Percentiles rank a stretch among this genome's conserved stretches.
Evolutionary conservation across 768 basidiomycete species (phyloP).

Genomic region (Myochromella boudieri): DNA sequence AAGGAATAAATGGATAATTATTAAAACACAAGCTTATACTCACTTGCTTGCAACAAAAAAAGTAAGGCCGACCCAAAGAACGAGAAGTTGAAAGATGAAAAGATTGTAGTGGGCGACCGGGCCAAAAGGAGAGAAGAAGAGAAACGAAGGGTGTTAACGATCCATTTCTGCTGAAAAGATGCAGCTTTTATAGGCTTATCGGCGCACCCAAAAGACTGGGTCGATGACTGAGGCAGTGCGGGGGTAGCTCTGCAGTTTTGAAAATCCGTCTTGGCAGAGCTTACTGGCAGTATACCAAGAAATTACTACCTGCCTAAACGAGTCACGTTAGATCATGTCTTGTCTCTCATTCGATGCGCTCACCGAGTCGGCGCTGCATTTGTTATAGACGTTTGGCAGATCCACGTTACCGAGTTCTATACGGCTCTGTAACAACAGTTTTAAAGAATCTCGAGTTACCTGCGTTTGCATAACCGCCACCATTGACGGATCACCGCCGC

Average conservation of each 20-base stretch:
- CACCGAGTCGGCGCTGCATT: constrained; percentile 2
- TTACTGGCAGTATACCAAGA: constrained; percentile 8
- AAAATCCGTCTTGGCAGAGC: not conserved
- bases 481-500: too few species aligned
- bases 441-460: too few species aligned
- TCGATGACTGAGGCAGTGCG: too few species aligned
- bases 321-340: not conserved
- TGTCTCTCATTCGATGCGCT: constrained; percentile 7
- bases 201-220: not conserved
- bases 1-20: not conserved
- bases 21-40: constrained; percentile 4
- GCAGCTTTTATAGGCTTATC: constrained; percentile 20
- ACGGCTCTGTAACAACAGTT: too few species aligned
- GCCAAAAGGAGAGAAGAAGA: constrained; percentile 29
- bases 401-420: too few species aligned
- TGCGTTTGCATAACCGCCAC: too few species aligned
- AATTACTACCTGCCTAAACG: constrained; percentile 9
- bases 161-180: not conserved
- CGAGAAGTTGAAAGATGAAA: constrained; percentile 30
- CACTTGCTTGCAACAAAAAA: constrained; percentile 28
- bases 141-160: constrained; percentile 21
- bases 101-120: constrained; percentile 39
- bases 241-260: not conserved
- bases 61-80: constrained; percentile 29
- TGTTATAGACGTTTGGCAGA: constrained; percentile 11